phyloP scores from a whole-genome alignment of 495 filamentous ascomycete species.

The Copromyces sp. region DNA sequence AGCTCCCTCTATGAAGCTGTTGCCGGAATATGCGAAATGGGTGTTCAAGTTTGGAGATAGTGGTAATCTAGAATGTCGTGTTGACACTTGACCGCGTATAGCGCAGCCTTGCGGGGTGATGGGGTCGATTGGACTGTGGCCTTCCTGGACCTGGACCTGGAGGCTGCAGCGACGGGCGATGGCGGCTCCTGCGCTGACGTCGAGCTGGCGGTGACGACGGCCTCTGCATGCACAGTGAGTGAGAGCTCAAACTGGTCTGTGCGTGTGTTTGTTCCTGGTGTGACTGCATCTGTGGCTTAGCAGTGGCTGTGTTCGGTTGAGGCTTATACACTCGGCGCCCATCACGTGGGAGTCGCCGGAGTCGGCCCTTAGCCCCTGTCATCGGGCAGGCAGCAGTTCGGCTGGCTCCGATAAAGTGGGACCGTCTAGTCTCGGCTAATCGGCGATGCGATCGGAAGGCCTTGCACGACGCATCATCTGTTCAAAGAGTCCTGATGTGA shows the following conservation, averaged over 20 bases:
- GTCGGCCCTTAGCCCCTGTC: not conserved
- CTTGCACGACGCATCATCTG: not conserved
- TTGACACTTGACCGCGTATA: not conserved
- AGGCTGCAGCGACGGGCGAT: not conserved
- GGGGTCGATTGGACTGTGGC: not conserved
- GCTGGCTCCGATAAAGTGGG: not conserved
- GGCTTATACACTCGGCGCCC: not conserved
- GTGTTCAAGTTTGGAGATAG: not conserved
- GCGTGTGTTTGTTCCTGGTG: not conserved
- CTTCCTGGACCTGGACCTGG: conserved; percentile 1
- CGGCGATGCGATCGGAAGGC: not conserved
- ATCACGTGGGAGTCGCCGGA: not conserved
- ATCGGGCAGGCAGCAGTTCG: not conserved
- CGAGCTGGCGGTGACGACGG: not conserved
- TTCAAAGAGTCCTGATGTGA: not conserved
- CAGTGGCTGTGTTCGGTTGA: not conserved
- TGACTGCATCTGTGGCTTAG: not conserved
- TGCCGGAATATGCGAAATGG: not conserved
- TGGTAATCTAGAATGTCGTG: not conserved
- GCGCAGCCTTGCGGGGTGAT: conserved; percentile 25
- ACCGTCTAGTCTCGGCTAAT: not conserved
- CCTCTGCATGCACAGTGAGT: not conserved
- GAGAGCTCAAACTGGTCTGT: not conserved
- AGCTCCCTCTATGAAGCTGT: not conserved
- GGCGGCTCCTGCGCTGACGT: not conserved